phyloP scores from a whole-genome alignment of 2,329 filamentous ascomycete genomes.

The Aspergillus costaricaensis region DNA sequence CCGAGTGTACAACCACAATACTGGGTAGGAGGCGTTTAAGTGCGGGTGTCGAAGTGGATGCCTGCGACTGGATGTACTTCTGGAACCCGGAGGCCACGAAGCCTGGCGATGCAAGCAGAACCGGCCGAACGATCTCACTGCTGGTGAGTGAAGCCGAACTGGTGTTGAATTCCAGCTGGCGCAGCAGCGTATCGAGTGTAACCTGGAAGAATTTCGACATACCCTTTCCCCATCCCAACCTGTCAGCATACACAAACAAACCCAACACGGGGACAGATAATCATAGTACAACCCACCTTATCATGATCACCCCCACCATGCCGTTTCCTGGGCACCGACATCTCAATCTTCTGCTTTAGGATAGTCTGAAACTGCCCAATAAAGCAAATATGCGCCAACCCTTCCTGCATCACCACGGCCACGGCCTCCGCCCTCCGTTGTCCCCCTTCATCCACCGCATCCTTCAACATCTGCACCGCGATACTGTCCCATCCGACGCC shows the following conservation, averaged over 20 bases:
- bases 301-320: constrained; percentile 52
- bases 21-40: constrained; percentile 68
- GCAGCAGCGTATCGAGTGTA: constrained; percentile 71
- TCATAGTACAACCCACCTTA: constrained; percentile 35
- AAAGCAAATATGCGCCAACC: constrained; percentile 54
- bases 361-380: constrained; percentile 54
- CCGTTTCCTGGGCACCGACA: constrained; percentile 51
- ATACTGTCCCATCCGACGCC: constrained; percentile 82
- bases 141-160: constrained; percentile 40
- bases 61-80: constrained; percentile 65
- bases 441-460: constrained; percentile 68
- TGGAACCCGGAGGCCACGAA: constrained; percentile 83
- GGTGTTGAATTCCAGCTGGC: constrained; percentile 71
- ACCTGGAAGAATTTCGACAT: constrained; percentile 77
- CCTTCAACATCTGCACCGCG: constrained; percentile 72
- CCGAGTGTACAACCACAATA: constrained; percentile 74
- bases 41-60: constrained; percentile 60
- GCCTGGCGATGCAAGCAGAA: constrained; percentile 85
- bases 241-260: not conserved
- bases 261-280: not conserved
- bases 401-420: constrained; percentile 90
- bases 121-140: constrained; percentile 52
- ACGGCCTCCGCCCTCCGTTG: constrained; percentile 80
- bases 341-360: constrained; percentile 51
- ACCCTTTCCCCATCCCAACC: constrained; percentile 48